These are phyloP conservation scores for Houttuynia cordata DNA, from an alignment of 164 flowering plant genomes.

Conservation along the genomic window DNA sequence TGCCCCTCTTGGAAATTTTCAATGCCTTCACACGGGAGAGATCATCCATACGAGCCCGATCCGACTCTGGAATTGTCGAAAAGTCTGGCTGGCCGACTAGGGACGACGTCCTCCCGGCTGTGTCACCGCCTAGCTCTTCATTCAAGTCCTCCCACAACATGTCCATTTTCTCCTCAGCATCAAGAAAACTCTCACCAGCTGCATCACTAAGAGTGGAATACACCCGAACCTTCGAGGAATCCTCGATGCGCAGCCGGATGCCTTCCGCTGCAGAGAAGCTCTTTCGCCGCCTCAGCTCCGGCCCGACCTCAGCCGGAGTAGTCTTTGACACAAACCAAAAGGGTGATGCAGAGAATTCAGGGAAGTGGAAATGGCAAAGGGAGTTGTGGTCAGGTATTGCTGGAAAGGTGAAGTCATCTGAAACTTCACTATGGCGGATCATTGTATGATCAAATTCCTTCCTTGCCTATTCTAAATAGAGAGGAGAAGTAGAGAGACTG, in stretches of 20 bases:
- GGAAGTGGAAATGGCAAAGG: conserved; percentile 4
- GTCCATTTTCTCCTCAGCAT: conserved; percentile 56
- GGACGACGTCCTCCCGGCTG: neutral
- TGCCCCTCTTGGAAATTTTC: conserved; percentile 20
- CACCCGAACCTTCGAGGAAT: neutral
- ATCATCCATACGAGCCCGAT: conserved; percentile 4
- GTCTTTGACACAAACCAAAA: conserved; percentile 24
- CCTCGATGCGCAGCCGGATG: neutral
- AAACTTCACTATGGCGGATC: conserved; percentile 6
- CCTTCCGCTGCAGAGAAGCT: conserved; percentile 14
- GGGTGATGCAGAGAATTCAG: conserved; percentile 21
- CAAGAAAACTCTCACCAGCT: conserved; percentile 2
- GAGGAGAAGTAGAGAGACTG: too few relatives aligned
- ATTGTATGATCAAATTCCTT: conserved; percentile 1
- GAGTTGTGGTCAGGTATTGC: conserved; percentile 7
- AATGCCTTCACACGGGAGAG: conserved; percentile 17
- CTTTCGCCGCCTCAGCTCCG: conserved; percentile 5
- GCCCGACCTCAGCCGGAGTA: neutral
- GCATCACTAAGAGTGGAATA: neutral
- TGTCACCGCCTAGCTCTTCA: conserved; percentile 21
- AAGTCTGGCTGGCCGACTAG: neutral
- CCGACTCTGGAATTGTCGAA: neutral
- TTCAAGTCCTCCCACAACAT: conserved; percentile 62
- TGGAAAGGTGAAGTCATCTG: conserved; percentile 47
- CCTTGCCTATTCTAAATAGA: neutral